Percentiles rank a stretch among this genome's conserved stretches.
These are phyloP conservation scores for Hypomontagnella monticulosa DNA, from an alignment of 495 filamentous ascomycete genomes.

Conservation along the genomic window DNA sequence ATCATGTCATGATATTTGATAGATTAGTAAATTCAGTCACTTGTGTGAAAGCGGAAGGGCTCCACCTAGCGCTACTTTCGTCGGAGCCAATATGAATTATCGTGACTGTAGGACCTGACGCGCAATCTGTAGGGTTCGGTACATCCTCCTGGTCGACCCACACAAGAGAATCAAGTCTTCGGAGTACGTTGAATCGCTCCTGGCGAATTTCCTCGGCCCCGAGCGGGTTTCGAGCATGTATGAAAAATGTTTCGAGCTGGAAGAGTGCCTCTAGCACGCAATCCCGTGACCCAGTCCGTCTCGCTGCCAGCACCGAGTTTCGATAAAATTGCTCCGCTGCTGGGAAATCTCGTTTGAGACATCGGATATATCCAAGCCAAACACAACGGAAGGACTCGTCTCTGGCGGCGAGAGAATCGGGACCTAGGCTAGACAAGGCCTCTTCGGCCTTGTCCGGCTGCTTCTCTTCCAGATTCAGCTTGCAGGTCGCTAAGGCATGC, in stretches of 20 bases:
- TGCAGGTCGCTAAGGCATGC: slow-evolving; percentile 44
- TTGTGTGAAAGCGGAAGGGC: slow-evolving; percentile 38
- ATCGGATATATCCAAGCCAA: slow-evolving; percentile 47
- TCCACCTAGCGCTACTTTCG: slow-evolving; percentile 34
- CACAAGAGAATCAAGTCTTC: slow-evolving; percentile 34
- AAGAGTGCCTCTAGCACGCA: slow-evolving; percentile 45
- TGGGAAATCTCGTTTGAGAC: slow-evolving; percentile 32
- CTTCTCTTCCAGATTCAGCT: slow-evolving; percentile 33
- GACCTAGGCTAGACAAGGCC: slow-evolving; percentile 33
- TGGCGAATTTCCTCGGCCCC: slow-evolving; percentile 40
- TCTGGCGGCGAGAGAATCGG: slow-evolving; percentile 31
- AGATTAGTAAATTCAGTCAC: slow-evolving; percentile 29
- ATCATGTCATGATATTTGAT: slow-evolving; percentile 7
- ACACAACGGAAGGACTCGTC: slow-evolving; percentile 44
- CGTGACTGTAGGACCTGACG: slow-evolving; percentile 18
- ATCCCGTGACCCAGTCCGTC: slow-evolving; percentile 43
- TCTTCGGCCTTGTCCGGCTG: slow-evolving; percentile 40
- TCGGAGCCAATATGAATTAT: slow-evolving; percentile 43
- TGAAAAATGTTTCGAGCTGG: slow-evolving; percentile 46
- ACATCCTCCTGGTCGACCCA: slow-evolving; percentile 38
- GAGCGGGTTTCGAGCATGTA: slow-evolving; percentile 36
- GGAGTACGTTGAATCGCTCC: slow-evolving; percentile 38
- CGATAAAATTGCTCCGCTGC: slow-evolving; percentile 38
- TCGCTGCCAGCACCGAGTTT: slow-evolving; percentile 41
- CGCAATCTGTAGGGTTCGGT: not conserved